Conservation (phyloP, 768 basidiomycete genomes). For the Coprinopsis strossmayeri region DNA sequence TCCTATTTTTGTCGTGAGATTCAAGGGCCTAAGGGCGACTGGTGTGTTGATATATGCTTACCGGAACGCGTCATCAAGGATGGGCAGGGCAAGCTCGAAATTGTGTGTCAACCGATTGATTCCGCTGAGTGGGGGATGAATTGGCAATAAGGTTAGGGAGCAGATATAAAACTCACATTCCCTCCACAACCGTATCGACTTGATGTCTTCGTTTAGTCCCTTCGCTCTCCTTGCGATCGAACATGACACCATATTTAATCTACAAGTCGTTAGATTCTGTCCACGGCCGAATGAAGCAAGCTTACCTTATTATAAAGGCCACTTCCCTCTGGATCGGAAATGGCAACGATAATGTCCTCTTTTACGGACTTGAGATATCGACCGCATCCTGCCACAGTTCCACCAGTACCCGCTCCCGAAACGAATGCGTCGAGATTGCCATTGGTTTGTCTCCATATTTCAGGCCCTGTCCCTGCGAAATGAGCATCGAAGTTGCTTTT, state of each 20-base stretch:
- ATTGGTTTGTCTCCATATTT: constrained; percentile 91
- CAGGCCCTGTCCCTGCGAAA: constrained; percentile 84
- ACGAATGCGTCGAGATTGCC: constrained; percentile 82
- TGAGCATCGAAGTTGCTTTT: constrained; percentile 88
- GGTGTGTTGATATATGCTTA: constrained; percentile 19
- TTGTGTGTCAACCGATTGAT: constrained; percentile 93
- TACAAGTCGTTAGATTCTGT: too few species aligned
- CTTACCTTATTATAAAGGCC: constrained; percentile 89
- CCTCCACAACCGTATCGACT: constrained; percentile 94
- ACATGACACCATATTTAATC: constrained; percentile 94
- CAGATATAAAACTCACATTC: constrained; percentile 48
- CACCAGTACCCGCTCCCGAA: constrained; percentile 89
- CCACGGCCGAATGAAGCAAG: too few species aligned
- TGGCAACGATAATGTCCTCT: constrained; percentile 56
- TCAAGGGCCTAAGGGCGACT: neutral
- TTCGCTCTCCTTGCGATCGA: constrained; percentile 85
- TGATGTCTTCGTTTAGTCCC: constrained; percentile 91
- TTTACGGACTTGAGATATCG: constrained; percentile 74
- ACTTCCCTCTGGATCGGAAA: constrained; percentile 91
- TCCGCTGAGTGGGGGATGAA: constrained; percentile 69
- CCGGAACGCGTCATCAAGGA: constrained; percentile 90
- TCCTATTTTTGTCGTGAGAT: too few species aligned
- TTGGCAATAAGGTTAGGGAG: too few species aligned
- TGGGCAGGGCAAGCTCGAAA: constrained; percentile 74
- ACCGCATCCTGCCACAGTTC: constrained; percentile 86